Conservation (phyloP, 139 green algal genomes). For the Deuterostichococcus epilithicus region DNA sequence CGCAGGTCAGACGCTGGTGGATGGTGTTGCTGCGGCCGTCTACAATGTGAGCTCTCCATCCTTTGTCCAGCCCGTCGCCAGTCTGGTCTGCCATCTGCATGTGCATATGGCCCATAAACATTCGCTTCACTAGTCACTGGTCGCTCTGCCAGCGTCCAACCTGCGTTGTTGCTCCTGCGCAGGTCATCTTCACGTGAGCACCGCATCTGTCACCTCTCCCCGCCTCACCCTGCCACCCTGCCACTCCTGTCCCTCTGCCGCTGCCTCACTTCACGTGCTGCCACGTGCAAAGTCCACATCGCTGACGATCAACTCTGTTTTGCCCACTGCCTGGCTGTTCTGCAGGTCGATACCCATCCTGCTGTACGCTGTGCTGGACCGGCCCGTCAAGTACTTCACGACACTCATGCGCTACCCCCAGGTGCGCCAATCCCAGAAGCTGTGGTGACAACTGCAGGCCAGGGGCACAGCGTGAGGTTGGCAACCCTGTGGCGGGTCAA, state of each 20-base stretch:
- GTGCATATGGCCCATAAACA: too few relatives aligned
- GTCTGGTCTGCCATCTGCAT: too few relatives aligned
- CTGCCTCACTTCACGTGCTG: not conserved
- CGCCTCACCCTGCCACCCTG: too few relatives aligned
- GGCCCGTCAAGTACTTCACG: slow-evolving; percentile 39
- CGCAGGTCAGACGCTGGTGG: slow-evolving; percentile 44
- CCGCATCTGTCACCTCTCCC: too few relatives aligned
- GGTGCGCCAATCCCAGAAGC: too few relatives aligned
- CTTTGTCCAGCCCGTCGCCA: too few relatives aligned
- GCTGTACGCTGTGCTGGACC: slow-evolving; percentile 74
- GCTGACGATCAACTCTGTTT: not conserved
- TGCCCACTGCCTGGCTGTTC: slow-evolving; percentile 5
- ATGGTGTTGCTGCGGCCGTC: slow-evolving; percentile 49
- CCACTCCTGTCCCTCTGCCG: too few relatives aligned
- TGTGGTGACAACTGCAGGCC: too few relatives aligned
- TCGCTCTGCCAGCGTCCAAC: too few relatives aligned
- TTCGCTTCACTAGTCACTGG: too few relatives aligned
- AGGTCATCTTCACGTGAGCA: not conserved
- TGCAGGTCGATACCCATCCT: slow-evolving; percentile 85
- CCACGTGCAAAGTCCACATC: not conserved
- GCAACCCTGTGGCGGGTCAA: not conserved
- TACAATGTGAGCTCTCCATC: slow-evolving; percentile 35
- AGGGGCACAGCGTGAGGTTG: slow-evolving; percentile 43
- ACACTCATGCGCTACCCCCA: slow-evolving; percentile 48
- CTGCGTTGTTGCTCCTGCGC: too few relatives aligned